A percentile compares a stretch with the other conserved stretches of the same genome.
Conservation (phyloP, 805 yeast genomes). For the Myxozyma monticola region DNA sequence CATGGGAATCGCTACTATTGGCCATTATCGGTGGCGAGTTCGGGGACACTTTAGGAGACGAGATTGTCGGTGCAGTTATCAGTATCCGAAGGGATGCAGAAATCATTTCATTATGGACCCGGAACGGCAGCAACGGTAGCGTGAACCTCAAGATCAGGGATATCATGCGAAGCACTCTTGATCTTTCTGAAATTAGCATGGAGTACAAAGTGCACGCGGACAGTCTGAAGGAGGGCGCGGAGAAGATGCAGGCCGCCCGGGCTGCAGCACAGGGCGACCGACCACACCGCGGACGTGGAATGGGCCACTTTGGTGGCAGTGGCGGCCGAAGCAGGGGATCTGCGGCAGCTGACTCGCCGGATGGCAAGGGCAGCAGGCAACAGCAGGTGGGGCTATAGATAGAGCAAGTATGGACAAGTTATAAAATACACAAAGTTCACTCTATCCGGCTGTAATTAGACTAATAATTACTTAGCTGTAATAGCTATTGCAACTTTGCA, state of each 20-base stretch:
- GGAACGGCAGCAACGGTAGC: conserved; percentile 40
- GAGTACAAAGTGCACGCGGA: conserved; percentile 39
- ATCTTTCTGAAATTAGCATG: conserved; percentile 23
- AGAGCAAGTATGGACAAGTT: too few relatives aligned
- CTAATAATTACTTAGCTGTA: too few relatives aligned
- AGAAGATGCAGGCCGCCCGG: too few relatives aligned
- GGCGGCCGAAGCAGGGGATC: too few relatives aligned
- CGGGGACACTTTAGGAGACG: conserved; percentile 44
- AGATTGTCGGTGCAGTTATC: conserved; percentile 58
- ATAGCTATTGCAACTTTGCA: too few relatives aligned
- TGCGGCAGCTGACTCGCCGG: too few relatives aligned
- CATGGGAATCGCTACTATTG: conserved; percentile 49
- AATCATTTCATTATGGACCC: conserved; percentile 63
- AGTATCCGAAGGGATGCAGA: conserved; percentile 57
- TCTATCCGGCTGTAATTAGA: too few relatives aligned
- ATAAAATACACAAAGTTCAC: too few relatives aligned
- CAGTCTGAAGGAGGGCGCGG: conserved; percentile 34
- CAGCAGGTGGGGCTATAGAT: neutral
- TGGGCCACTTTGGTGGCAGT: too few relatives aligned
- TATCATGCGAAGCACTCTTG: conserved; percentile 29
- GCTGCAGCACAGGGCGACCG: too few relatives aligned
- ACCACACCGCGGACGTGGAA: too few relatives aligned
- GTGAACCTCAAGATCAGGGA: conserved; percentile 31
- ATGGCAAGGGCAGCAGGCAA: neutral
- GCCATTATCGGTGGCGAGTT: conserved; percentile 49